phyloP scores from a whole-genome alignment of 2,329 filamentous ascomycete species.

The Botryotinia convoluta region DNA sequence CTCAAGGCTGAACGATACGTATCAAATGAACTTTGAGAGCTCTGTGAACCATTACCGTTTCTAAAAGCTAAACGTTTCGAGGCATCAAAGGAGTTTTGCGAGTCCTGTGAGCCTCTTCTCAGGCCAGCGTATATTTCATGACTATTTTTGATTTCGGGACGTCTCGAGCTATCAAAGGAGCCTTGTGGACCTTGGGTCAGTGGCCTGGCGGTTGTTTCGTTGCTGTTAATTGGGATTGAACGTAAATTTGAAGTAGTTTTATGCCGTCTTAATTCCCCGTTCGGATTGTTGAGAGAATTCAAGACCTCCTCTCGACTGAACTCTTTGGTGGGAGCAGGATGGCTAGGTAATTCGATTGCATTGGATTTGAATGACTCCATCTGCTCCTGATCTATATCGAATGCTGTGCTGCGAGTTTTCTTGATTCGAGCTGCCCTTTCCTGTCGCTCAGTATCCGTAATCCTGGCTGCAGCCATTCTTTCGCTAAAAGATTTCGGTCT shows the following conservation, averaged over 20 bases:
- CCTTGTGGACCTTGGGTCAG: slow-evolving; percentile 18
- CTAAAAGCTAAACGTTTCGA: slow-evolving; percentile 17
- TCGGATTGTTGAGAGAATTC: slow-evolving; percentile 33
- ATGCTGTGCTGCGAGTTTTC: slow-evolving; percentile 53
- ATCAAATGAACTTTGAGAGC: slow-evolving; percentile 17
- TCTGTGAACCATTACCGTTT: slow-evolving; percentile 24
- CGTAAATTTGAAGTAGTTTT: slow-evolving; percentile 36
- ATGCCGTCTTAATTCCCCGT: slow-evolving; percentile 43
- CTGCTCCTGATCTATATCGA: slow-evolving; percentile 54
- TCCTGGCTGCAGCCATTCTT: slow-evolving; percentile 69
- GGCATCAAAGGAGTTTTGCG: slow-evolving; percentile 21
- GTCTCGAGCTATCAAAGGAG: slow-evolving; percentile 20
- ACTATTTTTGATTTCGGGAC: slow-evolving; percentile 18
- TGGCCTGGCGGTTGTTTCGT: slow-evolving; percentile 29
- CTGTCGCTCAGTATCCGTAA: slow-evolving; percentile 50
- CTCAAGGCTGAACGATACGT: slow-evolving; percentile 14
- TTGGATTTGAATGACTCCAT: slow-evolving; percentile 58
- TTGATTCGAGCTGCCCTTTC: slow-evolving; percentile 54
- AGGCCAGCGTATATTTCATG: slow-evolving; percentile 32
- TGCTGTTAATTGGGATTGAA: slow-evolving; percentile 27
- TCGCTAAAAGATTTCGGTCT: slow-evolving; percentile 73
- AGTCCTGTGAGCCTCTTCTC: slow-evolving; percentile 30
- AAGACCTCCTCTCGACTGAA: slow-evolving; percentile 65
- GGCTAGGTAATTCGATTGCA: slow-evolving; percentile 54
- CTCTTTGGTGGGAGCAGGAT: slow-evolving; percentile 47